Percentiles rank a stretch among this genome's conserved stretches.
These are phyloP conservation scores for Filosporella fistucella DNA, from an alignment of 495 filamentous ascomycete genomes.

Conservation along the genomic window DNA sequence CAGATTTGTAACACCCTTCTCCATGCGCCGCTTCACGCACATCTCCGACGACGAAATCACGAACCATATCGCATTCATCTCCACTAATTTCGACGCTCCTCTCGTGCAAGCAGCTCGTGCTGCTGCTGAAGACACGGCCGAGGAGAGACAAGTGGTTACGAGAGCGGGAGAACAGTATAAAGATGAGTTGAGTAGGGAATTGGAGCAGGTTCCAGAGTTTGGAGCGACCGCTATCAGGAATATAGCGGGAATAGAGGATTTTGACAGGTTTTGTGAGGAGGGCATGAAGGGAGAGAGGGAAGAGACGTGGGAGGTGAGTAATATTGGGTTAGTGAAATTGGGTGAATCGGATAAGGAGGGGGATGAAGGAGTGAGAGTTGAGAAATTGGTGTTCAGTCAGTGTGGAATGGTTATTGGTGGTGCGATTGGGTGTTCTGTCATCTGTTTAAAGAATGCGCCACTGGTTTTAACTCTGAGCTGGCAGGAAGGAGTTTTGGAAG, in stretches of 20 bases:
- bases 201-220: conserved; percentile 8
- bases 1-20: conserved; percentile 9
- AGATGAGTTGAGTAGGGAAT: conserved; percentile 14
- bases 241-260: conserved; percentile 14
- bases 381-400: conserved; percentile 17
- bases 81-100: conserved; percentile 6
- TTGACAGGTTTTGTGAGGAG: conserved; percentile 11
- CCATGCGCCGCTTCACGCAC: conserved; percentile 15
- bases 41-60: conserved; percentile 12
- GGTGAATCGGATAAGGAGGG: conserved; percentile 2
- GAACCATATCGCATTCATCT: conserved; percentile 20
- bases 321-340: conserved; percentile 21
- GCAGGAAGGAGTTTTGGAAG: conserved; percentile 17
- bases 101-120: conserved; percentile 9
- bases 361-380: conserved; percentile 2
- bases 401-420: conserved; percentile 12
- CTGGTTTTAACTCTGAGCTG: conserved; percentile 12
- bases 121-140: background rate
- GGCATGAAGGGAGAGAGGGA: conserved; percentile 14
- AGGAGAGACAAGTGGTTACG: background rate
- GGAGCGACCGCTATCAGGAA: conserved; percentile 8
- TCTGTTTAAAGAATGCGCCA: conserved; percentile 15
- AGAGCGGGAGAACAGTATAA: conserved; percentile 8
- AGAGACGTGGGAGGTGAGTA: conserved; percentile 23
- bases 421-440: conserved; percentile 10